phyloP scores from a whole-genome alignment of 2,329 filamentous ascomycete species.

The Drechslera avenae region DNA sequence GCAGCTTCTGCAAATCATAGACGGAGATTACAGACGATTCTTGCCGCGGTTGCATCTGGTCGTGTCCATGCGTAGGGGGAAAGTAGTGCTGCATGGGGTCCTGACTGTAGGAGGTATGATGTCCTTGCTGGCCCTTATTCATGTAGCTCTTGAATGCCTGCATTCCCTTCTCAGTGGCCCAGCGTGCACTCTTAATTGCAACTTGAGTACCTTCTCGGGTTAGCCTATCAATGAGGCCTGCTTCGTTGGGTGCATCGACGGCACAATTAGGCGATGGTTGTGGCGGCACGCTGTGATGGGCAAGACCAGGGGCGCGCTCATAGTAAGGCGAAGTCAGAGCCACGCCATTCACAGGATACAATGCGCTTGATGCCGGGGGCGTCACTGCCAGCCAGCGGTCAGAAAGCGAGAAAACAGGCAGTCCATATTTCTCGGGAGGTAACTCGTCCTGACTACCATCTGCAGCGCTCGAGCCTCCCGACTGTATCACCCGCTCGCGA shows the following conservation, averaged over 20 bases:
- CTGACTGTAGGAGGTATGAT: constrained; percentile 28
- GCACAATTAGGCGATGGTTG: constrained; percentile 69
- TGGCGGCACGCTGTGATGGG: constrained; percentile 69
- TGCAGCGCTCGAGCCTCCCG: constrained; percentile 43
- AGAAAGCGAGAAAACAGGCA: constrained; percentile 70
- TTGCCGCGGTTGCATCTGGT: constrained; percentile 55
- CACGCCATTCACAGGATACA: constrained; percentile 71
- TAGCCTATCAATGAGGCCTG: constrained; percentile 75
- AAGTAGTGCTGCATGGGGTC: constrained; percentile 62
- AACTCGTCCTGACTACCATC: constrained; percentile 44
- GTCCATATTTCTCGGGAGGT: constrained; percentile 53
- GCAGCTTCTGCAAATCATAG: constrained; percentile 68
- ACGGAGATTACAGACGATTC: constrained; percentile 78
- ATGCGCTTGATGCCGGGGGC: constrained; percentile 72
- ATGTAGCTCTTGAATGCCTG: constrained; percentile 83
- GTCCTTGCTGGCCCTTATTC: constrained; percentile 55
- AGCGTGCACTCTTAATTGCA: constrained; percentile 73
- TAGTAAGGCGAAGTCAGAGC: constrained; percentile 58
- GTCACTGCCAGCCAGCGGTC: constrained; percentile 80
- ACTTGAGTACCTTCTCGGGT: constrained; percentile 81
- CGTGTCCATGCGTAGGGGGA: constrained; percentile 75
- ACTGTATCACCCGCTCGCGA: constrained; percentile 42
- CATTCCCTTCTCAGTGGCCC: constrained; percentile 76
- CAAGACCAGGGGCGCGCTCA: constrained; percentile 61
- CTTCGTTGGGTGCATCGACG: constrained; percentile 73